phyloP scores from a whole-genome alignment of 2,329 filamentous ascomycete genomes.

The Metarhizium anisopliae region DNA sequence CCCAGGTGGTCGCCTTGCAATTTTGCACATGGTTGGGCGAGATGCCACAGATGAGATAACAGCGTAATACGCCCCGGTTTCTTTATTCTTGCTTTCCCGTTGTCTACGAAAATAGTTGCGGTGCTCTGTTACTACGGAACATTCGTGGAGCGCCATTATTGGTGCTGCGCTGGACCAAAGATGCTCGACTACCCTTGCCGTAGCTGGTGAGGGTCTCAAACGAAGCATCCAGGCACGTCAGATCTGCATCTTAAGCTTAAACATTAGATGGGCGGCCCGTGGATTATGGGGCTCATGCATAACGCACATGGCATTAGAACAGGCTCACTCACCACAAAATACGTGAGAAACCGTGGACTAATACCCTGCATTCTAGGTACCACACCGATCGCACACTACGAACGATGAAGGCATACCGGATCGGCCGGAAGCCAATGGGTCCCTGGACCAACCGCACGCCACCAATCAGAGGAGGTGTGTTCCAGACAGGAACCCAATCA shows the following conservation, averaged over 20 bases:
- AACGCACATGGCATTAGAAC: not conserved
- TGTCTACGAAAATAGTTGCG: not conserved
- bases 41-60: constrained; percentile 28
- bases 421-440: constrained; percentile 44
- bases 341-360: constrained; percentile 8
- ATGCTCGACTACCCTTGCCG: not conserved
- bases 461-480: constrained; percentile 44
- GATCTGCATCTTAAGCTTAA: not conserved
- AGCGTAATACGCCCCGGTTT: constrained; percentile 16
- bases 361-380: constrained; percentile 34
- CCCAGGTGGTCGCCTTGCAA: constrained; percentile 49
- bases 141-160: not conserved
- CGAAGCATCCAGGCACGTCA: not conserved
- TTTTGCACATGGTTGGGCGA: constrained; percentile 42
- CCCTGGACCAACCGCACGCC: constrained; percentile 51
- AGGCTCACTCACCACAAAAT: not conserved
- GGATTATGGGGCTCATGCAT: not conserved
- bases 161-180: not conserved
- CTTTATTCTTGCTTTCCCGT: not conserved
- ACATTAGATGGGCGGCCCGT: not conserved
- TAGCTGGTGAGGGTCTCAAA: not conserved
- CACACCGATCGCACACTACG: constrained; percentile 43
- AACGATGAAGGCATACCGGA: constrained; percentile 51
- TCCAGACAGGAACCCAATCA: constrained; percentile 4
- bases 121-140: not conserved